Evolutionary conservation across 345 rosid genomes (phyloP).

Genomic region (Citrus unshiu): DNA sequence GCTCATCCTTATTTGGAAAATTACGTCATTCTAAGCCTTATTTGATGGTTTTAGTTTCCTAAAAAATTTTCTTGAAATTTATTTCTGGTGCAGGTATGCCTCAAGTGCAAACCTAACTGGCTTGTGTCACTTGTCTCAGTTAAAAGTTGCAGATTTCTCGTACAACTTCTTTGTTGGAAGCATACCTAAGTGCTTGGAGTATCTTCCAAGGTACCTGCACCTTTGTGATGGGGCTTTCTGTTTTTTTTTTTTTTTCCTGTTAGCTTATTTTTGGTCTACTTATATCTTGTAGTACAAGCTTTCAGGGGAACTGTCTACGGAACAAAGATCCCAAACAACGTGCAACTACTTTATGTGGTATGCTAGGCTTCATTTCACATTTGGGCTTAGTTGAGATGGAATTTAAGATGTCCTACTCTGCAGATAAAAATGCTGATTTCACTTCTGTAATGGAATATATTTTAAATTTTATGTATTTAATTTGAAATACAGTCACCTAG

Average conservation of each 20-base stretch:
- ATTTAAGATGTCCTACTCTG: neutral
- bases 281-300: constrained; percentile 55
- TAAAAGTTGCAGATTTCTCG: constrained; percentile 80
- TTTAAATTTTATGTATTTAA: neutral
- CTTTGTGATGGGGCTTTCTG: neutral
- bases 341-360: constrained; percentile 63
- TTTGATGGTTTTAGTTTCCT: neutral
- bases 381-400: neutral
- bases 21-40: neutral
- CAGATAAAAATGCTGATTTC: neutral
- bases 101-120: constrained; percentile 54
- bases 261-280: constrained; percentile 4
- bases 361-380: constrained; percentile 18
- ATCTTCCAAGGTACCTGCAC: constrained; percentile 65
- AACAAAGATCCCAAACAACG: constrained; percentile 67
- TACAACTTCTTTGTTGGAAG: constrained; percentile 79
- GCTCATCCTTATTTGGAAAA: neutral
- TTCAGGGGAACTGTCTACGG: constrained; percentile 88
- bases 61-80: neutral
- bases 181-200: constrained; percentile 79
- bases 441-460: neutral
- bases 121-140: constrained; percentile 67
- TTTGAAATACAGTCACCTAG: neutral
- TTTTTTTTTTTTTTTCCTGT: neutral
- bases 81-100: constrained; percentile 50